phyloP scores from a whole-genome alignment of 768 basidiomycete genomes.

The Tylopilus balloui region DNA sequence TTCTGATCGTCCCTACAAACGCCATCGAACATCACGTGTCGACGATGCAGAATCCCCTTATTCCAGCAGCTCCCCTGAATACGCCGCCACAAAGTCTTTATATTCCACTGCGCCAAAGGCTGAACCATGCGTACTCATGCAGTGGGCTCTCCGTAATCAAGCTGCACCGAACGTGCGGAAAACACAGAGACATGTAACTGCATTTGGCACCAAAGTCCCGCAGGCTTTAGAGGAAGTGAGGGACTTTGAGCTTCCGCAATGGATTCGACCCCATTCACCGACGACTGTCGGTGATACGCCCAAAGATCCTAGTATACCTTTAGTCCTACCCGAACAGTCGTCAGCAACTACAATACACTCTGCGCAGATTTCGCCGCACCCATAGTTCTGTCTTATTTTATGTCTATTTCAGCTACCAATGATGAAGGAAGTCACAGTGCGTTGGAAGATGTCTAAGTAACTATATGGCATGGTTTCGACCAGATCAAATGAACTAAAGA shows the following conservation, averaged over 20 bases:
- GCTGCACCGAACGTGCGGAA: conserved; percentile 42
- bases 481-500: background rate
- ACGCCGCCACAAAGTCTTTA: conserved; percentile 5
- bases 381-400: conserved; percentile 23
- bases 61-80: conserved; percentile 23
- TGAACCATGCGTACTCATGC: conserved; percentile 39
- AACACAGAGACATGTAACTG: conserved; percentile 49
- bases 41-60: conserved; percentile 23
- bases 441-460: conserved; percentile 9
- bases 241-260: conserved; percentile 57
- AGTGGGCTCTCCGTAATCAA: conserved; percentile 48
- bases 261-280: conserved; percentile 37
- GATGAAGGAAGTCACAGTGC: background rate
- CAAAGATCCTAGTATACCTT: conserved; percentile 3
- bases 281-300: conserved; percentile 2
- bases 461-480: conserved; percentile 2
- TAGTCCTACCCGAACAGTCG: background rate
- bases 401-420: conserved; percentile 26
- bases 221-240: conserved; percentile 40
- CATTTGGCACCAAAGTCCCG: conserved; percentile 61
- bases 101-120: conserved; percentile 14
- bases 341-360: conserved; percentile 13
- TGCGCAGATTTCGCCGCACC: conserved; percentile 4
- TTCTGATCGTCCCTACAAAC: conserved; percentile 31
- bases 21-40: conserved; percentile 17